Percentiles rank a stretch among this genome's conserved stretches.
These are phyloP conservation scores for Magnusiomyces ingens DNA, from an alignment of 1,139 yeast species.

Conservation along the genomic window DNA sequence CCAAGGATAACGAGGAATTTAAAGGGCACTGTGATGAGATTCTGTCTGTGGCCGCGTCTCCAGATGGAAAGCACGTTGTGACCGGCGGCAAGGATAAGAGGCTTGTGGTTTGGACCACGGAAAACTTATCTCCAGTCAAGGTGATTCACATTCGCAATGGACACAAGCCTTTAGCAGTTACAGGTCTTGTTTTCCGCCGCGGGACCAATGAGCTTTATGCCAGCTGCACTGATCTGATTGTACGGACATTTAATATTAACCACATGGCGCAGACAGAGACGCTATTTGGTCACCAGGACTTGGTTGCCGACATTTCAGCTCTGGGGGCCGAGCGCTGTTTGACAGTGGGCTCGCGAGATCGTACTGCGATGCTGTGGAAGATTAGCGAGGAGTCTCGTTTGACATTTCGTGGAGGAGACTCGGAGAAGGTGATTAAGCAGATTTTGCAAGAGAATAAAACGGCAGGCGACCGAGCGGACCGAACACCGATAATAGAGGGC, in stretches of 20 bases:
- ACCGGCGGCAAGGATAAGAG: conserved; percentile 86
- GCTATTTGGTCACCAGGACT: conserved; percentile 92
- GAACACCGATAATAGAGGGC: conserved; percentile 50
- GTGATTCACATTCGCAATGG: conserved; percentile 56
- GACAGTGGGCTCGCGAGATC: conserved; percentile 90
- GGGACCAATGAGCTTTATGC: conserved; percentile 82
- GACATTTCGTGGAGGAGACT: conserved; percentile 88
- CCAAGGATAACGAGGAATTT: conserved; percentile 30
- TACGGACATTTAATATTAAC: conserved; percentile 77
- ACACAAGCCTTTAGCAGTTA: conserved; percentile 61
- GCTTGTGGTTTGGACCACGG: conserved; percentile 79
- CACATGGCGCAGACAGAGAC: conserved; percentile 87
- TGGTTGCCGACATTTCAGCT: conserved; percentile 72
- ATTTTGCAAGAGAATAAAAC: background rate
- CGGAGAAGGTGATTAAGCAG: conserved; percentile 22
- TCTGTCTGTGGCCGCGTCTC: conserved; percentile 71
- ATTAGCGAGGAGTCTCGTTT: conserved; percentile 90
- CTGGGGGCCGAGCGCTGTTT: conserved; percentile 85
- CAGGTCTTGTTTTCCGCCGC: conserved; percentile 70
- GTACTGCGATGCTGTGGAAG: conserved; percentile 95
- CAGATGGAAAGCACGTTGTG: conserved; percentile 80
- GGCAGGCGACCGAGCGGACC: background rate
- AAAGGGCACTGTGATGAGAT: conserved; percentile 72
- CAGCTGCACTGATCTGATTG: conserved; percentile 86
- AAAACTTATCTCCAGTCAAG: conserved; percentile 64